Base-by-base conservation (phyloP, 225 moss, liverwort and hornwort species). In the Physcomitrium patens region DNA sequence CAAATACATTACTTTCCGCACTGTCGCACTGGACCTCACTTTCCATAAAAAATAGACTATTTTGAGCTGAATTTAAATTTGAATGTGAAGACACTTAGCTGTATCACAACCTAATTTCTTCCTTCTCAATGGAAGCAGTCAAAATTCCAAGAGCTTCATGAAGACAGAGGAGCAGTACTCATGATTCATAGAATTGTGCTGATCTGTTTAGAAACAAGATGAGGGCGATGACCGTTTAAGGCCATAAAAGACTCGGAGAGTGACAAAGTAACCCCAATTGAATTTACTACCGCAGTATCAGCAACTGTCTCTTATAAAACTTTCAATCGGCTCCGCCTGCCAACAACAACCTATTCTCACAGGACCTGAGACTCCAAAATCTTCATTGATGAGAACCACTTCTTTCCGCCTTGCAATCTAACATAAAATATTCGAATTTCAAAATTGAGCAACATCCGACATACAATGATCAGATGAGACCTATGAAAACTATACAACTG, bases 61-160 rank as follows among this genome's bases (percentile, higher is more conserved):
- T 41, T 16, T 60, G 16, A 60, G 27, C 20, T 52, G 60, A 66
- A 74, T 58, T 52, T 50, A 43, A 57, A 24, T 74, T 12, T 31
- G 9, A 74, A 37, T 27, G 74, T 53, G 20, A n/a, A 69, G 45
- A 65, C 27, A 55, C 5, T 42, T 13, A 66, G 20, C 14, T 61
- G 8, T 51, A 16, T 57, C 71, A 71, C 22, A 84, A 80, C 81
- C 78, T 81, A 84, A 63, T 58, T 65, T 57, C 16, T 13, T 47
- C 18, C 61, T 60, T 20, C 74, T 48, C 3, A 54, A 50, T 46
- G 57, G 15, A 17, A n/a, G 28, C 9, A 61, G 9, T 62, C 58
- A 16, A 44, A 12, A 13, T 58, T 58, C 23, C 24, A 58, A 16
- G 10, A 58, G 7, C 58, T 17, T 58, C 58, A 24, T 10, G 10